phyloP scores from a whole-genome alignment of 768 basidiomycete species.

The Lepiota venenata region DNA sequence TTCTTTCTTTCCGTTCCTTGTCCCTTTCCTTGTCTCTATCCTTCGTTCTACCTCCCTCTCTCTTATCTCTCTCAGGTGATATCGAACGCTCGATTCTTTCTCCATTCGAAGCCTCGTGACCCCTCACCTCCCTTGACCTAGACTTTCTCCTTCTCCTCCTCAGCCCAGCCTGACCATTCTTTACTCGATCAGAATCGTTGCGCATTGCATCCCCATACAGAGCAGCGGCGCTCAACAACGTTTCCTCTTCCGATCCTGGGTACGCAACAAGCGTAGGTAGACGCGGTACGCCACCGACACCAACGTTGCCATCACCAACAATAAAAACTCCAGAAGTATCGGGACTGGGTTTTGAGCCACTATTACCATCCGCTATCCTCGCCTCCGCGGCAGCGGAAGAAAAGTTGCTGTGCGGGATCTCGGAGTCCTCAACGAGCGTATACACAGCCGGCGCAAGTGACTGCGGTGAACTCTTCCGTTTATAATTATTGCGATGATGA shows the following conservation, averaged over 20 bases:
- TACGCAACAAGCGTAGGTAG: conserved; percentile 5
- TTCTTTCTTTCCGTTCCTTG: neutral
- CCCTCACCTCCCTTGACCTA: no score
- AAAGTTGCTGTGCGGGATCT: neutral
- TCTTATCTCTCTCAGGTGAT: no score
- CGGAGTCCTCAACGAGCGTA: conserved; percentile 4
- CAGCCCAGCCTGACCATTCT: neutral
- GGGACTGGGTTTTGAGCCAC: no score
- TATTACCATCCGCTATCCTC: neutral
- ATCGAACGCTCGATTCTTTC: no score
- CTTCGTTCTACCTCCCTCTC: neutral
- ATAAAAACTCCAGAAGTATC: no score
- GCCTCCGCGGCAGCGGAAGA: neutral
- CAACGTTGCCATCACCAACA: no score
- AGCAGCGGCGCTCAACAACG: neutral
- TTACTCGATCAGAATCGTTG: neutral
- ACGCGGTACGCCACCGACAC: neutral
- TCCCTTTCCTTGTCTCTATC: neutral
- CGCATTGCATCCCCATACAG: neutral
- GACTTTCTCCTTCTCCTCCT: conserved; percentile 1
- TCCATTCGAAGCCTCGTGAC: no score
- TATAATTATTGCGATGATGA: neutral
- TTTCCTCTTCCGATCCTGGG: neutral
- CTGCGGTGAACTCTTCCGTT: neutral
- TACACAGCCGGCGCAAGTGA: conserved; percentile 2